phyloP scores from a whole-genome alignment of 2,329 filamentous ascomycete genomes.

The Keithomyces neogunnii region DNA sequence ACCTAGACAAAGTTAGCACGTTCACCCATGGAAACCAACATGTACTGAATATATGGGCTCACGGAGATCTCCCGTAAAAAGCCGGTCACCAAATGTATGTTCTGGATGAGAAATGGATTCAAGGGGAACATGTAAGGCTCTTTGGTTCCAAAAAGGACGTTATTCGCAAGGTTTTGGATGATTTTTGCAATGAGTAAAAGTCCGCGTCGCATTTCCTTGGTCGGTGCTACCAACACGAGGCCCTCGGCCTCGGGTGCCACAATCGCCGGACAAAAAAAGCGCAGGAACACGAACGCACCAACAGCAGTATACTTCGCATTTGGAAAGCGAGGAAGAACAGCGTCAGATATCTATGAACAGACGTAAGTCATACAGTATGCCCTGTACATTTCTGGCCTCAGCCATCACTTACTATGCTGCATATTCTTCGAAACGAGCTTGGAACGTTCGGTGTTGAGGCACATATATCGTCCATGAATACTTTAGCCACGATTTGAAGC shows the following conservation, averaged over 20 bases:
- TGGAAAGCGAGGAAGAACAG: conserved; percentile 55
- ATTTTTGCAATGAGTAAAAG: conserved; percentile 63
- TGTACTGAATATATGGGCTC: conserved; percentile 5
- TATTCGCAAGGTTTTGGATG: conserved; percentile 64
- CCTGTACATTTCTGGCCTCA: not conserved
- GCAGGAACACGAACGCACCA: conserved; percentile 61
- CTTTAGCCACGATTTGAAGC: conserved; percentile 58
- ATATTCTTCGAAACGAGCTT: conserved; percentile 56
- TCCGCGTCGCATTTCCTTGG: conserved; percentile 61
- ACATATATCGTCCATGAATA: conserved; percentile 64
- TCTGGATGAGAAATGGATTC: conserved; percentile 59
- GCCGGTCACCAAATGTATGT: conserved; percentile 59
- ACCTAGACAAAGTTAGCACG: conserved; percentile 23
- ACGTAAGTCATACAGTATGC: not conserved
- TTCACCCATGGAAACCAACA: not conserved
- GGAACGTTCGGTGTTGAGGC: conserved; percentile 54
- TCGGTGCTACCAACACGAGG: conserved; percentile 50
- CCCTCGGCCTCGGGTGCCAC: conserved; percentile 62
- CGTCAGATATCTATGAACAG: conserved; percentile 44
- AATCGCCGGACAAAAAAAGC: conserved; percentile 66
- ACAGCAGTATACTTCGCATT: conserved; percentile 66
- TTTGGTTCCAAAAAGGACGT: conserved; percentile 63
- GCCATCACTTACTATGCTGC: conserved; percentile 46
- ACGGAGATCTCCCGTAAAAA: conserved; percentile 62
- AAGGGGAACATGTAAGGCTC: conserved; percentile 66